These are phyloP conservation scores for Colletotrichum paranaense DNA, from an alignment of 2,329 filamentous ascomycete genomes.

Conservation along the genomic window DNA sequence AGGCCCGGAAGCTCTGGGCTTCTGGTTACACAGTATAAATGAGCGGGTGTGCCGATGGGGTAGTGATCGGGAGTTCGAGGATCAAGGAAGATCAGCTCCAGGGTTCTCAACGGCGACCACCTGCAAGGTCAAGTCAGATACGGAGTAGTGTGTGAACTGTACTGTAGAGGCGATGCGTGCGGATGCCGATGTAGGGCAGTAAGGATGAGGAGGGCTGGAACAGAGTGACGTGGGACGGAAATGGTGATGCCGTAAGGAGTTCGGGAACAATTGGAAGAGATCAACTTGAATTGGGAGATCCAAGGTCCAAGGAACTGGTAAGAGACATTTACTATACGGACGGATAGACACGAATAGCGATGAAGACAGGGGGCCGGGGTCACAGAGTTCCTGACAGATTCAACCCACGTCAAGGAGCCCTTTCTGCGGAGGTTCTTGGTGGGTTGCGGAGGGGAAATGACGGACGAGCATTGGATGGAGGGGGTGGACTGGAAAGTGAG, in stretches of 20 bases:
- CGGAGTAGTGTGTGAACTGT: too few relatives aligned
- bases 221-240: constrained; percentile 2
- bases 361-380: constrained; percentile 10
- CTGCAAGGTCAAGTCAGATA: constrained; percentile 8
- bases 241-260: constrained; percentile 13
- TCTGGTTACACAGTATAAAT: background rate
- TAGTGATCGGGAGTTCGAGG: background rate
- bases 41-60: background rate
- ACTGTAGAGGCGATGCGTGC: background rate
- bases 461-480: constrained; percentile 10
- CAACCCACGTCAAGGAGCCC: constrained; percentile 13
- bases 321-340: background rate
- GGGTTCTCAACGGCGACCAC: constrained; percentile 6
- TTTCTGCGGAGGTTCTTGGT: constrained; percentile 8
- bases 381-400: constrained; percentile 15
- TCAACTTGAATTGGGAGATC: background rate
- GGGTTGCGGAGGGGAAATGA: background rate
- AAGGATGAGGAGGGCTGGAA: background rate
- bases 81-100: constrained; percentile 6
- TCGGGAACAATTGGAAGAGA: constrained; percentile 27
- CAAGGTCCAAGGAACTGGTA: background rate
- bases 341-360: background rate
- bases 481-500: background rate
- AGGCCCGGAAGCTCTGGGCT: background rate
- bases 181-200: constrained; percentile 7